phyloP scores from a whole-genome alignment of 345 rosid genomes.

The Clarkia xantiana region DNA sequence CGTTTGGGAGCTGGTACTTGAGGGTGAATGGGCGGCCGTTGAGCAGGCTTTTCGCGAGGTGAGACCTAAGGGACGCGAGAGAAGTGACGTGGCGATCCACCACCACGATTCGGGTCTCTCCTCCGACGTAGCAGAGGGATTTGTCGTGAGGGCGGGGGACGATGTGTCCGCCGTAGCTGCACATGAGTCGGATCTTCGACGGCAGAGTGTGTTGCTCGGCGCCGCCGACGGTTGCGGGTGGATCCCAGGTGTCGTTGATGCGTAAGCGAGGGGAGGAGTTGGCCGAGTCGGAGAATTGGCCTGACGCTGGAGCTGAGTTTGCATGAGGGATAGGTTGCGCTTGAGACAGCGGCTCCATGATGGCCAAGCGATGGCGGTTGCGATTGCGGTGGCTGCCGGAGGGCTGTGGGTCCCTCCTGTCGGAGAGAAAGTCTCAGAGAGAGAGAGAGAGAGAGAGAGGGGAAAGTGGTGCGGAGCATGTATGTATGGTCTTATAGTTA shows the following conservation, averaged over 20 bases:
- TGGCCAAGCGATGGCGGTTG: too few relatives aligned
- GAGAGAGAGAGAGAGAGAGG: too few relatives aligned
- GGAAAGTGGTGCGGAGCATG: too few relatives aligned
- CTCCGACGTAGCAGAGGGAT: not conserved
- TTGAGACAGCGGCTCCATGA: not conserved
- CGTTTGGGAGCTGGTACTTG: slow-evolving; percentile 7
- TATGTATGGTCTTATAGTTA: too few relatives aligned
- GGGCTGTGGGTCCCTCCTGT: too few relatives aligned
- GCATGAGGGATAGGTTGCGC: slow-evolving; percentile 9
- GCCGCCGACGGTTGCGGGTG: slow-evolving; percentile 20
- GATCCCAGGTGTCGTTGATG: slow-evolving; percentile 51
- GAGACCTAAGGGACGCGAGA: slow-evolving; percentile 12
- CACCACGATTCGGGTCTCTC: slow-evolving; percentile 1
- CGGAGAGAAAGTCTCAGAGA: too few relatives aligned
- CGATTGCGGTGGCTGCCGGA: too few relatives aligned
- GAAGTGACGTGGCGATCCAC: not conserved
- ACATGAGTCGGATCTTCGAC: slow-evolving; percentile 22
- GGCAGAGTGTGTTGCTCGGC: slow-evolving; percentile 16
- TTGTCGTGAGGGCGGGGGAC: not conserved
- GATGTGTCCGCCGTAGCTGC: not conserved
- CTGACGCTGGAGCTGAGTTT: slow-evolving; percentile 32
- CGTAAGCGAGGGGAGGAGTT: slow-evolving; percentile 84
- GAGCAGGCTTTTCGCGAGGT: slow-evolving; percentile 53
- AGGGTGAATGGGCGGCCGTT: slow-evolving; percentile 16
- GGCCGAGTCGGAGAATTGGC: slow-evolving; percentile 27